Percentiles rank a stretch among this genome's conserved stretches.
Evolutionary conservation across 495 filamentous ascomycete genomes (phyloP).

Genomic region (Delitschia confertaspora): DNA sequence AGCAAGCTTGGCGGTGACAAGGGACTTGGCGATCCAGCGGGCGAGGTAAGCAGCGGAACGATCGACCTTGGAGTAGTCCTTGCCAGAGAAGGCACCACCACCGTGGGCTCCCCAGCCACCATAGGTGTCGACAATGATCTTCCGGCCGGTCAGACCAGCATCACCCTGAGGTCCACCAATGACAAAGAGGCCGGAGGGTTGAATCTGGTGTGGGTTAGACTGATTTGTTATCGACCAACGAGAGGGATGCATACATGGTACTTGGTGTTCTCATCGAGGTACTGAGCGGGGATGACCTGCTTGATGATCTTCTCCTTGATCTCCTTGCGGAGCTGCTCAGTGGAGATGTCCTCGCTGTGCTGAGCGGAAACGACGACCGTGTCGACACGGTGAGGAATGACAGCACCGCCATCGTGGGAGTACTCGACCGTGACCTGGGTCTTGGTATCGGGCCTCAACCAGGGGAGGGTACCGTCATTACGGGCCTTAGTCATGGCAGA

Average conservation of each 20-base stretch:
- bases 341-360: conserved; percentile 81
- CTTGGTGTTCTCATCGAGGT: conserved; percentile 82
- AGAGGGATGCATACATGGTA: conserved; percentile 62
- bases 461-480: conserved; percentile 76
- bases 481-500: conserved; percentile 80
- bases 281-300: conserved; percentile 82
- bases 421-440: conserved; percentile 99
- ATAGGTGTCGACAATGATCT: conserved; percentile 99
- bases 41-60: conserved; percentile 94
- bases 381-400: conserved; percentile 86
- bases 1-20: conserved; percentile 78
- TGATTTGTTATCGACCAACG: no score
- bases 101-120: conserved; percentile 99
- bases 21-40: conserved; percentile 97
- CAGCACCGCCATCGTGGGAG: conserved; percentile 87
- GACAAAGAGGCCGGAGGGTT: conserved; percentile 97
- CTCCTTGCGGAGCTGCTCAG: conserved; percentile 86
- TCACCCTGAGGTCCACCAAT: conserved; percentile 99
- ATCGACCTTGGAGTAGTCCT: conserved; percentile 99
- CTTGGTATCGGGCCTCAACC: conserved; percentile 98
- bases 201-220: conserved; percentile 59
- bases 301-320: conserved; percentile 97
- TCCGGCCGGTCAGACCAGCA: conserved; percentile 95
- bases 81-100: conserved; percentile 99
- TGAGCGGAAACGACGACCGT: conserved; percentile 95